Evolutionary conservation across 805 yeast genomes (phyloP).

Genomic region (Pichia ethanolica): DNA sequence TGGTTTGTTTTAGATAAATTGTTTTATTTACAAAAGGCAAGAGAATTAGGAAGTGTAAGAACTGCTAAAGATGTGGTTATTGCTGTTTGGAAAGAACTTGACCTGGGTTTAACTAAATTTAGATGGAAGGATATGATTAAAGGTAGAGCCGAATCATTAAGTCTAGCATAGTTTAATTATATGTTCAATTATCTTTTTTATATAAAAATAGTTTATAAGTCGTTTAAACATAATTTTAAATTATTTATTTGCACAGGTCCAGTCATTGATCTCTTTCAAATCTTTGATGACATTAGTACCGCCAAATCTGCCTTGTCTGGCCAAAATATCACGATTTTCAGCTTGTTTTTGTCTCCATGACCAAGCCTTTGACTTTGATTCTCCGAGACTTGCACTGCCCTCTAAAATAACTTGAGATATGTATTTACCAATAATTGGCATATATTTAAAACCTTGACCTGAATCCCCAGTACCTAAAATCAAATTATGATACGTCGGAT

Average conservation of each 20-base stretch:
- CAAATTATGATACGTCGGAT: conserved; percentile 28
- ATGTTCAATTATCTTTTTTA: too few species aligned
- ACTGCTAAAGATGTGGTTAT: conserved; percentile 30
- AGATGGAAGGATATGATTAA: conserved; percentile 34
- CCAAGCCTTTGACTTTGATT: conserved; percentile 24
- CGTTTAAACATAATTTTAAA: too few species aligned
- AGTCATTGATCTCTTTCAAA: conserved; percentile 9
- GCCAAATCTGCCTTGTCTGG: conserved; percentile 17
- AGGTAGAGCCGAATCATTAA: conserved; percentile 31
- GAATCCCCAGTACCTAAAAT: conserved; percentile 43
- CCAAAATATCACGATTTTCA: conserved; percentile 25
- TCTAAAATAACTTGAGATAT: conserved; percentile 26
- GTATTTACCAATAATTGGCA: conserved; percentile 41
- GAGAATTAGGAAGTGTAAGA: conserved; percentile 32
- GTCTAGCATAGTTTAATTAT: conserved; percentile 27
- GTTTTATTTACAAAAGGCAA: conserved; percentile 28
- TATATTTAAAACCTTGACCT: conserved; percentile 40
- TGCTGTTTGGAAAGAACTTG: conserved; percentile 35
- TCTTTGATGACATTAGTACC: conserved; percentile 16
- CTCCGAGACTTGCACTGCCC: conserved; percentile 25
- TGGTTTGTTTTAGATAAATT: conserved; percentile 33
- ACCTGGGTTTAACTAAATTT: conserved; percentile 21
- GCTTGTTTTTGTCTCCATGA: conserved; percentile 31
- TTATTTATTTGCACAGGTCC: conserved; percentile 11
- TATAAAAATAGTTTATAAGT: too few species aligned